A percentile compares a stretch with the other conserved stretches of the same genome.
These are phyloP conservation scores for Asterophora lycoperdoides DNA, from an alignment of 768 basidiomycete genomes.

Conservation along the genomic window DNA sequence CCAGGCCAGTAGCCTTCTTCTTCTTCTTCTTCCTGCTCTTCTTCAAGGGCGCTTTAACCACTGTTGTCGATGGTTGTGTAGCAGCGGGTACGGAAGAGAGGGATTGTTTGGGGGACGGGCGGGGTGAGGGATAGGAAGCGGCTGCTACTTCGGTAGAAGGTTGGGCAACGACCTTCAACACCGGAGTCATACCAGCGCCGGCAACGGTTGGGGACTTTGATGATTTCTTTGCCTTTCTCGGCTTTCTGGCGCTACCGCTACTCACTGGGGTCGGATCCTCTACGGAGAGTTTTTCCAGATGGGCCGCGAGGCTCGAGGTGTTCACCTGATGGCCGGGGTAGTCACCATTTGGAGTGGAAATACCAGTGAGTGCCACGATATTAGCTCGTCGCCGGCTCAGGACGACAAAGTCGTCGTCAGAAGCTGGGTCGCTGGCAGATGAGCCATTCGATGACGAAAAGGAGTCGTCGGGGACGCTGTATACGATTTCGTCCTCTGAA, in stretches of 20 bases:
- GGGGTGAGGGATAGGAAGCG: slow-evolving; percentile 9
- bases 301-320: slow-evolving; percentile 10
- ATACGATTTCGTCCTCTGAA: slow-evolving; percentile 58
- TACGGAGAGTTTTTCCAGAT: slow-evolving; percentile 10
- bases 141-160: slow-evolving; percentile 4
- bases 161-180: slow-evolving; percentile 3
- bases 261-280: background rate
- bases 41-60: slow-evolving; percentile 10
- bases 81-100: slow-evolving; percentile 8
- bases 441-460: slow-evolving; percentile 23
- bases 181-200: slow-evolving; percentile 3
- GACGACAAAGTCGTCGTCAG: slow-evolving; percentile 51
- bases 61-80: slow-evolving; percentile 10
- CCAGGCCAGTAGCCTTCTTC: slow-evolving; percentile 22
- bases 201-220: background rate
- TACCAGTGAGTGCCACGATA: slow-evolving; percentile 1
- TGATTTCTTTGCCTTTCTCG: background rate
- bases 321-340: slow-evolving; percentile 1
- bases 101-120: slow-evolving; percentile 3
- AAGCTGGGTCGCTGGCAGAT: slow-evolving; percentile 26
- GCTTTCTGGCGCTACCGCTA: background rate
- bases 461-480: slow-evolving; percentile 36
- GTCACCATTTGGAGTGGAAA: slow-evolving; percentile 9
- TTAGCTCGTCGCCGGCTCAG: slow-evolving; percentile 23
- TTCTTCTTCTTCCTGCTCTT: slow-evolving; percentile 16